A percentile compares a stretch with the other conserved stretches of the same genome.
These are phyloP conservation scores for Ceratocystis huliohia DNA, from an alignment of 2,329 filamentous ascomycete species.

Conservation along the genomic window DNA sequence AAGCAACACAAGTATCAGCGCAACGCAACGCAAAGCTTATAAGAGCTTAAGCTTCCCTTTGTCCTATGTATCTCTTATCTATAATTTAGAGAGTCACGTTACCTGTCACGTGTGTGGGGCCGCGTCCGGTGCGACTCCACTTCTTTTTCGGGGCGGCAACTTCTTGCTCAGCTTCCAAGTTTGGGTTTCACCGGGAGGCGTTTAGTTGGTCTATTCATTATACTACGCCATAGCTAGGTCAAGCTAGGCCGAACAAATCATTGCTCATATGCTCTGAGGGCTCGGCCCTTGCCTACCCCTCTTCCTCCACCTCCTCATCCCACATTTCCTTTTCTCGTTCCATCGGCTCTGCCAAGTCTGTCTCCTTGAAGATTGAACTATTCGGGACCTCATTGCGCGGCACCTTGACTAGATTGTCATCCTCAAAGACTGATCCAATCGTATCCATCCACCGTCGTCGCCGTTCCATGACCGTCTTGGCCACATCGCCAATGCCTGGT, in stretches of 20 bases:
- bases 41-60: no score
- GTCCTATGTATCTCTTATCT: neutral
- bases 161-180: no score
- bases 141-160: neutral
- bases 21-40: neutral
- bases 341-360: constrained; percentile 59
- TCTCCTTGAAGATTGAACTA: constrained; percentile 60
- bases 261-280: neutral
- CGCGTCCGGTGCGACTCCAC: neutral
- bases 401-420: constrained; percentile 61
- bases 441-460: constrained; percentile 79
- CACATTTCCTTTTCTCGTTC: constrained; percentile 67
- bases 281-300: constrained; percentile 19
- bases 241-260: neutral
- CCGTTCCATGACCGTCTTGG: constrained; percentile 84
- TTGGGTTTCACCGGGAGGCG: no score
- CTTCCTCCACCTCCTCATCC: constrained; percentile 67
- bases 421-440: constrained; percentile 82
- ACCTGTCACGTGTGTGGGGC: neutral
- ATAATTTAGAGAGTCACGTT: neutral
- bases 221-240: neutral
- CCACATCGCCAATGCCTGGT: constrained; percentile 81
- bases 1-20: neutral
- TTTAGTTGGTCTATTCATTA: no score
- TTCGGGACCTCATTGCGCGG: constrained; percentile 51